phyloP scores from a whole-genome alignment of 1,284 basidiomycete genomes.

The Pseudozyma sp. region DNA sequence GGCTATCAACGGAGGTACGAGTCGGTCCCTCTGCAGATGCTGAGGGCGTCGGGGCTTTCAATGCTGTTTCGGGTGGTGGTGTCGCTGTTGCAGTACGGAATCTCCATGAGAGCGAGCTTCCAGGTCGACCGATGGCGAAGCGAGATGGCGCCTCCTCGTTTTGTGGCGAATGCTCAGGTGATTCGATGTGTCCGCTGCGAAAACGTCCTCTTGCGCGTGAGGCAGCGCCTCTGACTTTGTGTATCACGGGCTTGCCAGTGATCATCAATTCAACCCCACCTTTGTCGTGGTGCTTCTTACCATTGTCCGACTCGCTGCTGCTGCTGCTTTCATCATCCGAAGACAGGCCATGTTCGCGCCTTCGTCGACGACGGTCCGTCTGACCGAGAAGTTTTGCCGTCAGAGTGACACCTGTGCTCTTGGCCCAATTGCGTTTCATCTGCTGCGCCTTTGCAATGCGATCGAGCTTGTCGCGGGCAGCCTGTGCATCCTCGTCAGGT shows the following conservation, averaged over 20 bases:
- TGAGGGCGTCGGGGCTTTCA: slow-evolving; percentile 9
- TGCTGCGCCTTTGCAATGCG: slow-evolving; percentile 45
- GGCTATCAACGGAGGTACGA: slow-evolving; percentile 9
- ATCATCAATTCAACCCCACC: slow-evolving; percentile 58
- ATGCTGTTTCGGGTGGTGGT: slow-evolving; percentile 13
- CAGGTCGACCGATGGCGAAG: slow-evolving; percentile 28
- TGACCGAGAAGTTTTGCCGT: slow-evolving; percentile 22
- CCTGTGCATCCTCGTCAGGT: slow-evolving; percentile 35
- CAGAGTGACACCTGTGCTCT: slow-evolving; percentile 34
- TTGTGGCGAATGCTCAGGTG: slow-evolving; percentile 26
- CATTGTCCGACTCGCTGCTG: slow-evolving; percentile 1
- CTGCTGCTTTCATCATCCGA: slow-evolving; percentile 32
- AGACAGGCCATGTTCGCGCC: slow-evolving; percentile 27
- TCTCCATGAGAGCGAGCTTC: slow-evolving; percentile 28
- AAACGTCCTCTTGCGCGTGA: slow-evolving; percentile 23
- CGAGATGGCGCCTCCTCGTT: slow-evolving; percentile 28
- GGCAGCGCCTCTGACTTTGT: slow-evolving; percentile 26
- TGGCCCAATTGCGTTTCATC: slow-evolving; percentile 39
- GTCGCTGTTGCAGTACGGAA: slow-evolving; percentile 23
- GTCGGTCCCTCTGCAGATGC: slow-evolving; percentile 8
- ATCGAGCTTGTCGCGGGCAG: slow-evolving; percentile 47
- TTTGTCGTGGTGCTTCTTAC: not conserved
- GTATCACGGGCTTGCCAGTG: slow-evolving; percentile 51
- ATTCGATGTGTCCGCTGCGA: slow-evolving; percentile 16
- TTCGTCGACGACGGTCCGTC: slow-evolving; percentile 25